phyloP scores from a whole-genome alignment of 2,329 filamentous ascomycete species.

The Xylariales sp. region DNA sequence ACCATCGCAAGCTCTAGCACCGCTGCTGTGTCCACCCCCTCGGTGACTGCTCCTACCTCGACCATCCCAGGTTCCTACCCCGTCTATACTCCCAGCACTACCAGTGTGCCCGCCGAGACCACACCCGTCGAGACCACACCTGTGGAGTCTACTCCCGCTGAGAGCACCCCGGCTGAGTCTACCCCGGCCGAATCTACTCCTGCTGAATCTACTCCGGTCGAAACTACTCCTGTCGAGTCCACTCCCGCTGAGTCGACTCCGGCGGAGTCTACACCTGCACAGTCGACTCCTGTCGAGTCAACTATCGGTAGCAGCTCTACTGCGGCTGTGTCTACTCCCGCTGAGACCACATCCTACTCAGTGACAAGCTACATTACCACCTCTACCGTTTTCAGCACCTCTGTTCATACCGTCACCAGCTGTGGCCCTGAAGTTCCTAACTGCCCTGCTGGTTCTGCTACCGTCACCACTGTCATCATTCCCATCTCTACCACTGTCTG shows the following conservation, averaged over 20 bases:
- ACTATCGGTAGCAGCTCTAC: conserved; percentile 36
- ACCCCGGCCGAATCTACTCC: conserved; percentile 24
- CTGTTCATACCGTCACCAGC: conserved; percentile 61
- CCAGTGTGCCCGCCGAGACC: conserved; percentile 34
- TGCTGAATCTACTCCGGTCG: conserved; percentile 13
- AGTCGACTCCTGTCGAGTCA: conserved; percentile 36
- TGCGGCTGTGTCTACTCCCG: conserved; percentile 42
- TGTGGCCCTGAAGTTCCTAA: conserved; percentile 64
- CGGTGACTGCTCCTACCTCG: conserved; percentile 20
- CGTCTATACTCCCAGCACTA: conserved; percentile 32
- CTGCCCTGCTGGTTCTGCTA: conserved; percentile 59
- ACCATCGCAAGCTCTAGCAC: conserved; percentile 27
- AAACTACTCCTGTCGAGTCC: conserved; percentile 22
- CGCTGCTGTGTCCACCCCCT: conserved; percentile 22
- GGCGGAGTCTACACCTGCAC: conserved; percentile 31
- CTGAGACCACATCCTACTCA: conserved; percentile 36
- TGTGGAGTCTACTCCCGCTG: conserved; percentile 20
- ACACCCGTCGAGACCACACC: conserved; percentile 29
- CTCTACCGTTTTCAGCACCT: conserved; percentile 64
- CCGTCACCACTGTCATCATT: conserved; percentile 64
- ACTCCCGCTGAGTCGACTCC: conserved; percentile 27
- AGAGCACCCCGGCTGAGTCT: conserved; percentile 4
- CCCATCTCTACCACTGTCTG: conserved; percentile 70
- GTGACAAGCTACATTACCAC: conserved; percentile 57
- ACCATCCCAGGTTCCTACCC: conserved; percentile 33